Conservation (phyloP, 2,329 filamentous ascomycete species). For the Fusarium hostae region DNA sequence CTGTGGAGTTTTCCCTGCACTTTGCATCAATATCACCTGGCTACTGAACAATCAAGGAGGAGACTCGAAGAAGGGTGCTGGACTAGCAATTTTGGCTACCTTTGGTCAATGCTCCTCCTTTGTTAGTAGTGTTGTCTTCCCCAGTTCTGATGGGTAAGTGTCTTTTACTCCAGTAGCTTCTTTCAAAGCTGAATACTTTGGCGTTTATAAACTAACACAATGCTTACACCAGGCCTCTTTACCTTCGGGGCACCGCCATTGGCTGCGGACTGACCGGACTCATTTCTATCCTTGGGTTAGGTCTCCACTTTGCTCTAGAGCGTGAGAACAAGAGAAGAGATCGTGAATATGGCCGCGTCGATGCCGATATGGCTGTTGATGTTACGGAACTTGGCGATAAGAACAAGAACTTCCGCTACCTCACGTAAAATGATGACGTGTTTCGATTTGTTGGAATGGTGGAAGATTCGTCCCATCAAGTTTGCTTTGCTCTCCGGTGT, state of each 20-base stretch:
- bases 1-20: constrained; percentile 14
- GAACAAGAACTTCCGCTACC: constrained; percentile 19
- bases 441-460: not conserved
- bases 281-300: constrained; percentile 11
- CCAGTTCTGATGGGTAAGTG: constrained; percentile 16
- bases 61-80: constrained; percentile 14
- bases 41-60: constrained; percentile 28
- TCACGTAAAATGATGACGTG: not conserved
- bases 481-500: too few species aligned
- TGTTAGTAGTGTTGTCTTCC: constrained; percentile 20
- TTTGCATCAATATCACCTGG: constrained; percentile 28
- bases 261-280: constrained; percentile 14
- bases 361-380: constrained; percentile 9
- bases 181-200: not conserved
- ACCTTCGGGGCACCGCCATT: constrained; percentile 7
- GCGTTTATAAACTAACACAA: not conserved
- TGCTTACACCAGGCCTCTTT: constrained; percentile 10
- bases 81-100: constrained; percentile 5
- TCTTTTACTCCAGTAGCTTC: rapidly evolving
- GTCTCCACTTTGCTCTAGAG: constrained; percentile 7
- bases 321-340: constrained; percentile 14
- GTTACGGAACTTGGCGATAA: constrained; percentile 21
- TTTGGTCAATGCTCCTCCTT: constrained; percentile 20
- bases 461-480: rapidly evolving
- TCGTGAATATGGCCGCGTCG: constrained; percentile 10